These are phyloP conservation scores for Kwoniella shandongensis DNA, from an alignment of 768 basidiomycete genomes.

Conservation along the genomic window DNA sequence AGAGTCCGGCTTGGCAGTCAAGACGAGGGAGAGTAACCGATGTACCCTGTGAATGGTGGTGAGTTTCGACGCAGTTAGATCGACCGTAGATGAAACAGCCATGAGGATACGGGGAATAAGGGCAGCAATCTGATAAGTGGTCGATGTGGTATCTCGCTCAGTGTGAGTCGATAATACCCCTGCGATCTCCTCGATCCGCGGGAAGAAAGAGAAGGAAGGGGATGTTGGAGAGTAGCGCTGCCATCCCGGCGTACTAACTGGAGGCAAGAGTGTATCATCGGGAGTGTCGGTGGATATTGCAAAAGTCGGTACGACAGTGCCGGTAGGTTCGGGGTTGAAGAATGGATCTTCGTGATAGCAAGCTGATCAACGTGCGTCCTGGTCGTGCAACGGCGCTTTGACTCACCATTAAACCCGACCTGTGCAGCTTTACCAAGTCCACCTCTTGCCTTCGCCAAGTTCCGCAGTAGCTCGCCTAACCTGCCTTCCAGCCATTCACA, in stretches of 20 bases:
- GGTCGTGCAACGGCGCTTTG: neutral
- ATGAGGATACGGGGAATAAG: conserved; percentile 66
- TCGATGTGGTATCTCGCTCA: conserved; percentile 60
- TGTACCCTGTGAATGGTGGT: conserved; percentile 60
- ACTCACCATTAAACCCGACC: neutral
- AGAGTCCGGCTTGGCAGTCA: conserved; percentile 65
- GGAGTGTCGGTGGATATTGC: conserved; percentile 22
- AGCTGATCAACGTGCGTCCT: neutral
- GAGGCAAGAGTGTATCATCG: conserved; percentile 12
- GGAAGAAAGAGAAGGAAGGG: conserved; percentile 18
- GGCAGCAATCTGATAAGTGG: conserved; percentile 62
- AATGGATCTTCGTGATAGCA: conserved; percentile 20
- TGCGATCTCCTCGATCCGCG: conserved; percentile 13
- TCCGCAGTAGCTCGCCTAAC: conserved; percentile 59
- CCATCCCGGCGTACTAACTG: conserved; percentile 34
- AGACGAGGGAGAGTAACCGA: conserved; percentile 61
- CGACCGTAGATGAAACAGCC: conserved; percentile 63
- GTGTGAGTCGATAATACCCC: conserved; percentile 57
- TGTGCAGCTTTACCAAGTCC: conserved; percentile 16
- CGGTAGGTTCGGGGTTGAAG: conserved; percentile 4
- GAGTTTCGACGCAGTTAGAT: conserved; percentile 49
- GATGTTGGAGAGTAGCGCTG: conserved; percentile 34
- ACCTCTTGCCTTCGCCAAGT: conserved; percentile 26
- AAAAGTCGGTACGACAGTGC: conserved; percentile 22
- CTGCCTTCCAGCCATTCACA: conserved; percentile 70